phyloP scores from a whole-genome alignment of 768 basidiomycete species.

The Boletus rubescentipes region DNA sequence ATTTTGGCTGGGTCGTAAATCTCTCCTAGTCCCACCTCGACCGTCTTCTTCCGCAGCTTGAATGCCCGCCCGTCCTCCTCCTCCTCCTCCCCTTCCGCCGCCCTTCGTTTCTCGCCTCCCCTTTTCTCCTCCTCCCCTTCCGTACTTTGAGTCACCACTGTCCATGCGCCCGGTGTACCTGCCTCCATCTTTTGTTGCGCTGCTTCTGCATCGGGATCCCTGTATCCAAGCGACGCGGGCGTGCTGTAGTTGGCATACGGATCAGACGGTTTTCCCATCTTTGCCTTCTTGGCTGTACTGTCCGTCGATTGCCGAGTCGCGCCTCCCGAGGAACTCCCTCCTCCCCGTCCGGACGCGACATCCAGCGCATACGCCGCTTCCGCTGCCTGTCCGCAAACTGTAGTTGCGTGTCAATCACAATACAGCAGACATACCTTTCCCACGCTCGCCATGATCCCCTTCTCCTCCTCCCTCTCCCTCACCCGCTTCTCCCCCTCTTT shows the following conservation, averaged over 20 bases:
- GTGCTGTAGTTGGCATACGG: conserved; percentile 87
- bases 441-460: conserved; percentile 80
- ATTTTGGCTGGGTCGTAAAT: conserved; percentile 71
- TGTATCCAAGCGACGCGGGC: conserved; percentile 77
- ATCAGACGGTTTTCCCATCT: conserved; percentile 54
- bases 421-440: conserved; percentile 55
- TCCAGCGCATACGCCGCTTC: conserved; percentile 78
- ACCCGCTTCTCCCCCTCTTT: conserved; percentile 88
- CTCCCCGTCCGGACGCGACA: conserved; percentile 63
- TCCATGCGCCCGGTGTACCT: conserved; percentile 79
- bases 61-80: conserved; percentile 55
- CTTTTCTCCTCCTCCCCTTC: background rate
- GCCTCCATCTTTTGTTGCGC: conserved; percentile 57
- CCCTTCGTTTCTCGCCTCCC: conserved; percentile 30
- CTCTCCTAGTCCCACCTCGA: conserved; percentile 63
- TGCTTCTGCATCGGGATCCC: conserved; percentile 76
- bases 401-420: background rate
- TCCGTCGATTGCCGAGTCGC: background rate
- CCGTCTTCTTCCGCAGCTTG: conserved; percentile 66
- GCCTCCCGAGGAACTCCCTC: conserved; percentile 14
- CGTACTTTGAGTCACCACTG: conserved; percentile 45
- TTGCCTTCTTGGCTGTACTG: conserved; percentile 38
- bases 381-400: conserved; percentile 54
- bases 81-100: conserved; percentile 48
- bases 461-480: conserved; percentile 83